These are phyloP conservation scores for Pleoardoris graminearum DNA, from an alignment of 2,329 filamentous ascomycete genomes.

Conservation along the genomic window DNA sequence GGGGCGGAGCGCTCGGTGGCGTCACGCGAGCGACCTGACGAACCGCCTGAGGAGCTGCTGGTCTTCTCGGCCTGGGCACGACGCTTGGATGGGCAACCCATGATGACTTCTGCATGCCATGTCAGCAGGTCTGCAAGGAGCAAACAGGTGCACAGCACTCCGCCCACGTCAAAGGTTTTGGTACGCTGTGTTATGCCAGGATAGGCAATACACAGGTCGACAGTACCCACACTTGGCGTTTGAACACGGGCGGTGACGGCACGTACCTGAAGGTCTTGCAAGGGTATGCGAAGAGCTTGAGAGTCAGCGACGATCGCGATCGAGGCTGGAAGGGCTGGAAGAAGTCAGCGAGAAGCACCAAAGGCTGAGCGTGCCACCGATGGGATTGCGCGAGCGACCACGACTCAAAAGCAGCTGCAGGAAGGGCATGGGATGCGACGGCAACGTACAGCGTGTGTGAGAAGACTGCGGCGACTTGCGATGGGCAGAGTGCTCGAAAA, in stretches of 20 bases:
- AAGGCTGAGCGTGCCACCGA: conserved; percentile 1
- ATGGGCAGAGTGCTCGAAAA: conserved; percentile 4
- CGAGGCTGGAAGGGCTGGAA: background rate
- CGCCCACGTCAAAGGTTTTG: background rate
- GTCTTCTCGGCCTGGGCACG: conserved; percentile 35
- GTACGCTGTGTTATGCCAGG: background rate
- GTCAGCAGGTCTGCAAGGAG: conserved; percentile 23
- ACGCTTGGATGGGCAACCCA: conserved; percentile 46
- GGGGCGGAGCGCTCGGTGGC: conserved; percentile 31
- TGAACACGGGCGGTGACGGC: background rate
- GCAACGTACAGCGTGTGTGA: background rate
- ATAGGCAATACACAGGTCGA: background rate
- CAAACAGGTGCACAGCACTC: conserved; percentile 3
- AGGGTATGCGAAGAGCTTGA: background rate
- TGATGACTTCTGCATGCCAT: conserved; percentile 25
- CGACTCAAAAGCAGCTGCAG: conserved; percentile 3
- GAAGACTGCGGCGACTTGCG: conserved; percentile 2
- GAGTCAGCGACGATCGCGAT: background rate
- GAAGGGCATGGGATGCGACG: conserved; percentile 5
- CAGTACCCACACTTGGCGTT: background rate
- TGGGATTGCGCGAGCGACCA: conserved; percentile 5
- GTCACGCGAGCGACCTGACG: conserved; percentile 29
- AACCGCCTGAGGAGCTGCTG: conserved; percentile 31
- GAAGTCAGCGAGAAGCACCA: conserved; percentile 9
- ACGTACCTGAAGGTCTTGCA: conserved; percentile 8